Evolutionary conservation across 208 protist genomes (phyloP).

Genomic region (Crithidia bombi): DNA sequence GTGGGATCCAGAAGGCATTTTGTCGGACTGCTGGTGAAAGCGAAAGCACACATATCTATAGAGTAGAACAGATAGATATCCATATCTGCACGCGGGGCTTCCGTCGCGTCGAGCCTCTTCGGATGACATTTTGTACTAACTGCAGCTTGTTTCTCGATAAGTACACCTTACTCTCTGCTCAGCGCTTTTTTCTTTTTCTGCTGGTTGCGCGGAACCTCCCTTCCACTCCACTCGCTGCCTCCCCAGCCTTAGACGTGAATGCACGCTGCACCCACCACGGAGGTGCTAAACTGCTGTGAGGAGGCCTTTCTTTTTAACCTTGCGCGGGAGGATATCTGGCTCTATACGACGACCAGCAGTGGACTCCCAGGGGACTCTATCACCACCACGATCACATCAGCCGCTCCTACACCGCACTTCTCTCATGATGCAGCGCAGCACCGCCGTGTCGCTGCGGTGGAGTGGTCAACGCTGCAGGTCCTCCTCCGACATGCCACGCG

Average conservation of each 20-base stretch:
- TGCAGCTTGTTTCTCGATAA: too few species aligned
- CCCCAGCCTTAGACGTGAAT: not conserved
- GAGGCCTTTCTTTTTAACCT: constrained; percentile 21
- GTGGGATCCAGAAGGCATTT: too few species aligned
- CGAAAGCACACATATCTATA: too few species aligned
- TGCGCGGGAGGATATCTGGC: constrained; percentile 11
- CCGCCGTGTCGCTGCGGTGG: constrained; percentile 4
- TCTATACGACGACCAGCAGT: not conserved
- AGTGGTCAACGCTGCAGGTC: constrained; percentile 20
- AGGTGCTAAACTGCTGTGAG: constrained; percentile 24
- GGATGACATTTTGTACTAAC: too few species aligned
- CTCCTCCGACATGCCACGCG: constrained; percentile 16
- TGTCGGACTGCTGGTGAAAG: too few species aligned
- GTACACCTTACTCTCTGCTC: too few species aligned
- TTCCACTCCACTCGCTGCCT: too few species aligned
- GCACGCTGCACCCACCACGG: not conserved
- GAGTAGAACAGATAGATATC: too few species aligned
- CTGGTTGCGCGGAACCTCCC: too few species aligned
- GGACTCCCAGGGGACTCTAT: not conserved
- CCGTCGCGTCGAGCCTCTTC: too few species aligned
- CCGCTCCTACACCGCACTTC: not conserved
- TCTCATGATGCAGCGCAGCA: constrained; percentile 6
- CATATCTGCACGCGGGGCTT: too few species aligned
- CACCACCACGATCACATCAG: not conserved
- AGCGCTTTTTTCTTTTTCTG: not conserved